These are phyloP conservation scores for Mangifera indica DNA, from an alignment of 345 rosid genomes.

Conservation along the genomic window DNA sequence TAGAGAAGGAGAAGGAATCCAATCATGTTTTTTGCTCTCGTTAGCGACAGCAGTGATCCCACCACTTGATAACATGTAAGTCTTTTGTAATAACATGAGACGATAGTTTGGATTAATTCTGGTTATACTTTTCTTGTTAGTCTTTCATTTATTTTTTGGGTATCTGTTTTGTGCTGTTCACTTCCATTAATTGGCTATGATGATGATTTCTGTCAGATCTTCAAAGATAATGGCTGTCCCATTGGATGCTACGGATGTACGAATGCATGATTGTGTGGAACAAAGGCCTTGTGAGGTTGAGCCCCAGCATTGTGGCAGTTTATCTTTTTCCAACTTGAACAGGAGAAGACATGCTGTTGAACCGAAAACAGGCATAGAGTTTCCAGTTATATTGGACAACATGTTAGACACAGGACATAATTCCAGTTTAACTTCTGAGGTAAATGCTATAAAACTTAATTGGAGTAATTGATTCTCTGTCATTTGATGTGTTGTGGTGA, in stretches of 20 bases:
- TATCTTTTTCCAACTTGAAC: slow-evolving; percentile 53
- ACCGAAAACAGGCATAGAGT: slow-evolving; percentile 82
- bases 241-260: slow-evolving; percentile 36
- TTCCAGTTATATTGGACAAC: slow-evolving; percentile 59
- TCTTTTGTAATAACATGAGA: slow-evolving; percentile 14
- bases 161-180: background rate
- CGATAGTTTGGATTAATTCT: background rate
- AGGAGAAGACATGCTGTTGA: slow-evolving; percentile 56
- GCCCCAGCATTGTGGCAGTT: slow-evolving; percentile 37
- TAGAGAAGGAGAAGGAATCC: slow-evolving; percentile 61
- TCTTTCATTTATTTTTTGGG: background rate
- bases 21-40: slow-evolving; percentile 55
- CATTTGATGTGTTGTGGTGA: slow-evolving; percentile 3
- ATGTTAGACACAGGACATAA: slow-evolving; percentile 30
- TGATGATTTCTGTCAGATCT: slow-evolving; percentile 42
- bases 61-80: slow-evolving; percentile 63
- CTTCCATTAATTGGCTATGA: background rate
- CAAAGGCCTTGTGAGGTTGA: slow-evolving; percentile 59
- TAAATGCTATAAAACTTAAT: slow-evolving; percentile 20
- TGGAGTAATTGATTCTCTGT: background rate
- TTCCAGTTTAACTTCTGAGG: slow-evolving; percentile 59
- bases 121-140: background rate
- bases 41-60: slow-evolving; percentile 67
- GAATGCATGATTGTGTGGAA: slow-evolving; percentile 35
- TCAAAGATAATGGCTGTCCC: slow-evolving; percentile 45